Percentiles rank a stretch among this genome's conserved stretches.
These are phyloP conservation scores for Marasmius fiardii DNA, from an alignment of 1,284 basidiomycete species.

Conservation along the genomic window DNA sequence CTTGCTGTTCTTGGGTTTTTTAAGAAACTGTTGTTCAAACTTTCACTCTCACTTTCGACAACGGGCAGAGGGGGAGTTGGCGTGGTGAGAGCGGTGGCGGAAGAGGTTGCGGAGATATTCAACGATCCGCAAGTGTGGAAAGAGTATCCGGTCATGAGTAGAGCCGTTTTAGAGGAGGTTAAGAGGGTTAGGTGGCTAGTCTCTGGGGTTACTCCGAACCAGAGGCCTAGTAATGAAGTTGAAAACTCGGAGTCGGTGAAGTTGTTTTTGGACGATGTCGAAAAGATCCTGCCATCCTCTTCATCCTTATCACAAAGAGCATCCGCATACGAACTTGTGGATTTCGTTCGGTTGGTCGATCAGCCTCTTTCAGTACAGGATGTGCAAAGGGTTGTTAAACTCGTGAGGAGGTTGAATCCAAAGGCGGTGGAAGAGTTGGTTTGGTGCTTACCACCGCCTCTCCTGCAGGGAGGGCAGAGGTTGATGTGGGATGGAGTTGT, in stretches of 20 bases:
- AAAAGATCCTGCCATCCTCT: too few relatives aligned
- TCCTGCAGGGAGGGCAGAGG: conserved; percentile 36
- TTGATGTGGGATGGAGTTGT: conserved; percentile 39
- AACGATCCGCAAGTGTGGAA: conserved; percentile 1
- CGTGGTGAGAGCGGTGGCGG: conserved; percentile 31
- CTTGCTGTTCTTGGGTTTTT: conserved; percentile 63
- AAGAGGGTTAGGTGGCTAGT: background rate
- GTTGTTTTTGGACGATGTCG: background rate
- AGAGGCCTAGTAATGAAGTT: too few relatives aligned
- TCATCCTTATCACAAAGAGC: conserved; percentile 28
- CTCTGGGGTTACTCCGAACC: too few relatives aligned
- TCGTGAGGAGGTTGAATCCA: conserved; percentile 38
- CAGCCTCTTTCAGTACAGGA: conserved; percentile 30
- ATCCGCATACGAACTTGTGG: conserved; percentile 52
- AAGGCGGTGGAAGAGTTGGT: conserved; percentile 41
- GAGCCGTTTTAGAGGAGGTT: background rate
- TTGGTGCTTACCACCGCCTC: conserved; percentile 31
- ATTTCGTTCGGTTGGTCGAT: conserved; percentile 52
- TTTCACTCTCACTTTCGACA: conserved; percentile 55
- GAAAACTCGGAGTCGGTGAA: background rate
- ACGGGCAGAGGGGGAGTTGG: conserved; percentile 26
- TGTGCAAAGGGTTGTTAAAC: conserved; percentile 34
- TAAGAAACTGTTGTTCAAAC: conserved; percentile 54
- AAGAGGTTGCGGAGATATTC: conserved; percentile 35
- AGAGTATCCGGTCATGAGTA: background rate